Evolutionary conservation across 2,329 filamentous ascomycete genomes (phyloP), one percentile per base, ranked within the genome.

Genomic region (Aspergillus sp.): DNA sequence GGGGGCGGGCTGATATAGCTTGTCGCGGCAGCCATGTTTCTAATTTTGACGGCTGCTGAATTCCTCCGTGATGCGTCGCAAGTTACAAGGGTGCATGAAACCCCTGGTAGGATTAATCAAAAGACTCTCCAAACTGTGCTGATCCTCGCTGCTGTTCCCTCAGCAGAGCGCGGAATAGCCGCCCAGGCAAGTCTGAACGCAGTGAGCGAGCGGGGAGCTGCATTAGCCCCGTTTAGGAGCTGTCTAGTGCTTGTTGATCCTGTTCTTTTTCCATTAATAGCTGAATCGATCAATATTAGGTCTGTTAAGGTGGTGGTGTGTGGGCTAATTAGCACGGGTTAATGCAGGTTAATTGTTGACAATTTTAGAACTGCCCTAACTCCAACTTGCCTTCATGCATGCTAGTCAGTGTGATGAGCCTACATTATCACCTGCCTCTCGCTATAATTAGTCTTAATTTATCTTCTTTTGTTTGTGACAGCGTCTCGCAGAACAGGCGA

Each of bases 241-340:
- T 31, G 17, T 19, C 19, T 48, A 48, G 45, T 39, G 19, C 17
- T 21, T 19, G 46, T 27, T 15, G 54, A 56, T 50, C 54, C 46
- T 24, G 48, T 7, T 19, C 24, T 17, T n/a, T 9, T 54, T 44
- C 49, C 49, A 52, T 54, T 40, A 41, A 39, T 47, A 41, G 52
- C 39, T 21, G 15, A 31, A 45, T 51, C 39, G 27, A 21, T 51
- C 54, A 51, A 56, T 45, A 51, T 56, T 56, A 56, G 40, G 54
- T 4, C 12, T 6, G n/a, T 19, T 15, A 11, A 41, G 14, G 14
- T 27, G 24, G 9, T 31, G 15, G 14, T 40, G 6, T 4, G 33
- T n/a, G 19, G 21, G 21, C 6, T 49, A 55, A 49, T 43, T 37
- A 51, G 21, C 23, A 15, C 23, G 14, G 39, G n/a, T 40, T 35